Conservation (phyloP, 345 rosid genomes). For the Salix viminalis region DNA sequence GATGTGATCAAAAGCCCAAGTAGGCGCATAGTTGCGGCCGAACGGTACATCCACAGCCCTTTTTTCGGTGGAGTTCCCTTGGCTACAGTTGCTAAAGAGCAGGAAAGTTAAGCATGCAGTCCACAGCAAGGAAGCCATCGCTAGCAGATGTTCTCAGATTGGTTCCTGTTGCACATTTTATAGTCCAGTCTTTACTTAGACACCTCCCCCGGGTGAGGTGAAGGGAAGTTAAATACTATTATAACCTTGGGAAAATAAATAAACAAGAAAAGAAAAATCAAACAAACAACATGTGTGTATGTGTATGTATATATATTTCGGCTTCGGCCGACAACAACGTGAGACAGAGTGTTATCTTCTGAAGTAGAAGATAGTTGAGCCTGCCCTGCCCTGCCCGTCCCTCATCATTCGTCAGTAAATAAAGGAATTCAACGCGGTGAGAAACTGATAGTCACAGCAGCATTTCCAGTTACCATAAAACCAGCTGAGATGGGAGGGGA, state of each 20-base stretch:
- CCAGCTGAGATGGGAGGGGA: background rate
- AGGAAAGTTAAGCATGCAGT: slow-evolving; percentile 12
- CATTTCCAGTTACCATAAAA: background rate
- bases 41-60: slow-evolving; percentile 15
- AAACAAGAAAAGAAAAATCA: no score
- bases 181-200: background rate
- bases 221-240: background rate
- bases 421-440: no score
- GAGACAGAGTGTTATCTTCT: no score
- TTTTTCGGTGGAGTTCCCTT: slow-evolving; percentile 2
- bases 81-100: slow-evolving; percentile 5
- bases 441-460: background rate
- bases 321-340: no score
- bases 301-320: no score
- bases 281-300: no score
- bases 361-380: no score
- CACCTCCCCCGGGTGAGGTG: background rate
- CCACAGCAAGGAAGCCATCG: slow-evolving; percentile 11
- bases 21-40: slow-evolving; percentile 20
- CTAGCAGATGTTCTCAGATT: background rate
- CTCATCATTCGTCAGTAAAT: no score
- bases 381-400: no score
- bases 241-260: no score
- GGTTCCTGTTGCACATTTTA: background rate
- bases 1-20: slow-evolving; percentile 33